Conservation (phyloP, 1,139 yeast genomes). For the Candida sp. region DNA sequence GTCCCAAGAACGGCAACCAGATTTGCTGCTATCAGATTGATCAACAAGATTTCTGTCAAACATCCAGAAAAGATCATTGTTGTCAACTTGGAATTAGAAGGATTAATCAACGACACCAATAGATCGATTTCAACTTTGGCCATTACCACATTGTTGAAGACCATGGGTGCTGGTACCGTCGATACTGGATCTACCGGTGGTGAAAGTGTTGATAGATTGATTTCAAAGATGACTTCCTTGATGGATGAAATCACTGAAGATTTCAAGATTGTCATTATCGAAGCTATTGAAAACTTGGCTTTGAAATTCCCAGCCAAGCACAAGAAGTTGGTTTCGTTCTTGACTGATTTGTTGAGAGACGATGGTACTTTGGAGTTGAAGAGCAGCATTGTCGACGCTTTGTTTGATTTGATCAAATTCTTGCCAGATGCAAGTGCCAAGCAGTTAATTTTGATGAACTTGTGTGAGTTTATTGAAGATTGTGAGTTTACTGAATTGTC, state of each 20-base stretch:
- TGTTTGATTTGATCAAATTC: conserved; percentile 85
- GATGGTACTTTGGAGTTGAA: conserved; percentile 91
- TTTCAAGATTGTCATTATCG: conserved; percentile 92
- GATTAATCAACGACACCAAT: conserved; percentile 84
- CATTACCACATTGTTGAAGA: conserved; percentile 92
- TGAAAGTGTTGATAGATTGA: conserved; percentile 87
- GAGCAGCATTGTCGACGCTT: conserved; percentile 88
- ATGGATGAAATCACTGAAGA: conserved; percentile 97
- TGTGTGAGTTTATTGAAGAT: conserved; percentile 98
- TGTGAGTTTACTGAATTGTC: conserved; percentile 95
- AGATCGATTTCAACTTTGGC: conserved; percentile 99
- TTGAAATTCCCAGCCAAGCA: conserved; percentile 93
- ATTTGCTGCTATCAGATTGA: conserved; percentile 91
- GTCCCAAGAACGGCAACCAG: conserved; percentile 92
- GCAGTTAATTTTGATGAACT: conserved; percentile 81
- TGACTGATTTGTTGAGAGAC: conserved; percentile 85
- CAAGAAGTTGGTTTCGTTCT: conserved; percentile 78
- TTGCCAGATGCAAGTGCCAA: conserved; percentile 78
- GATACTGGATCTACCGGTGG: conserved; percentile 36
- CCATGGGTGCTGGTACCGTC: conserved; percentile 77
- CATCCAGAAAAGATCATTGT: conserved; percentile 80
- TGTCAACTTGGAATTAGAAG: conserved; percentile 79
- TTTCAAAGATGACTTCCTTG: conserved; percentile 84
- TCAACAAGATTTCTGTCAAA: conserved; percentile 82
- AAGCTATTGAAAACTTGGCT: conserved; percentile 91